A percentile compares a stretch with the other conserved stretches of the same genome.
These are phyloP conservation scores for Ogataea pini DNA, from an alignment of 805 yeast species.

Conservation along the genomic window DNA sequence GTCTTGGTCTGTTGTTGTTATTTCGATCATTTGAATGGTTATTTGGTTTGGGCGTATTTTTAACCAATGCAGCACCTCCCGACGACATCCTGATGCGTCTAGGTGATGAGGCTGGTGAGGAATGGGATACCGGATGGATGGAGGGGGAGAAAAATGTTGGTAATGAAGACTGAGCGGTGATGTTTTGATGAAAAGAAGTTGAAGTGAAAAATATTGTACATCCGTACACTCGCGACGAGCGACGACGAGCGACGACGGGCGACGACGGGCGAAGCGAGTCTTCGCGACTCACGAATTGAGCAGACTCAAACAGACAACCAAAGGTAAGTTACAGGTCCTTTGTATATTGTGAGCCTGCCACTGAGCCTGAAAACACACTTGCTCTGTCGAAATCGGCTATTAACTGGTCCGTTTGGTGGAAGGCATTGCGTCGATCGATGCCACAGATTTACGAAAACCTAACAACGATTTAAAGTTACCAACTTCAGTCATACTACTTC, in stretches of 20 bases:
- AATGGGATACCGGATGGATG: background rate
- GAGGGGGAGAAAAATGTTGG: background rate
- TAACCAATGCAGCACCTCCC: conserved; percentile 8
- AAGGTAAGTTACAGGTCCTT: no score
- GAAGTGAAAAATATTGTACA: conserved; percentile 1
- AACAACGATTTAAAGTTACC: no score
- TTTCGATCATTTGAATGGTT: background rate
- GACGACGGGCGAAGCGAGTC: background rate
- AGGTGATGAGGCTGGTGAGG: background rate
- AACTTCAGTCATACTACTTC: no score
- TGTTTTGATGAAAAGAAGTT: background rate
- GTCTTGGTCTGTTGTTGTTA: conserved; percentile 5
- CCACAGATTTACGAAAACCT: no score
- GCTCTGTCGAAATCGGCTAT: no score
- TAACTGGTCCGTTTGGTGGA: no score
- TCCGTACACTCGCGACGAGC: background rate
- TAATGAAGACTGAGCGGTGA: background rate
- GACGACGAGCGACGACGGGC: background rate
- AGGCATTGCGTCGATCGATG: no score
- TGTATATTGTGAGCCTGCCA: no score
- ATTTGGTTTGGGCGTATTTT: background rate
- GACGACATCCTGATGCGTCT: conserved; percentile 1
- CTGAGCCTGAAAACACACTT: no score
- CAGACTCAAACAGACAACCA: no score
- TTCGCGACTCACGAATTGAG: no score